Evolutionary conservation across 2,329 filamentous ascomycete species (phyloP), one percentile per base, ranked within the genome.

Genomic region (Neospermospora avenae): DNA sequence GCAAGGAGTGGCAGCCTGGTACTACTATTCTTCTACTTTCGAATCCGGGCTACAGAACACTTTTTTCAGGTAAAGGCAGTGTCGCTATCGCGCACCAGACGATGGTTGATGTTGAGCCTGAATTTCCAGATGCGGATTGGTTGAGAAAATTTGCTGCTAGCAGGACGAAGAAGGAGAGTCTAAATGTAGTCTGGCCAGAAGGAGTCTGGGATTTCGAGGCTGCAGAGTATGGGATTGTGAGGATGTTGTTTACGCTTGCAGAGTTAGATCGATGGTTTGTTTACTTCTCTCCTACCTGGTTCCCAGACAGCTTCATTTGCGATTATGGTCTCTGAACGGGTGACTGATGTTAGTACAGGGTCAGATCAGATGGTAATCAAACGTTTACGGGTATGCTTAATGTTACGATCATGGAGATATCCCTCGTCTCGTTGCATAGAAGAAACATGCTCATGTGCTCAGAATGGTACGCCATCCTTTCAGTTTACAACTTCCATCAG

Each of bases 101-200:
- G 16, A 81, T 83, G 63, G 63, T 87, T 11, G 80, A 86, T 59
- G 74, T 86, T 28, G 77, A 87, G 63, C 84, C 84, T 0, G 68
- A 74, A 2, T 78, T 82, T 35, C 71, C 73, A 1, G 84, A 86
- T 61, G 80, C 81, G 1, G 70, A 76, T 18, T 84, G 82, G 77
- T 74, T 87, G 24, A 77, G 78, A 45, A 73, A 73, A 10, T 81
- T 80, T 70, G 78, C 81, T 0, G 72, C 74, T 16, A 74, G 75
- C 0, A 72, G 81, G 63, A 77, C 72, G 11, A 80, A 77, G 69
- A 79, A 76, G 61, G 79, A 83, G 59, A 77, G 77, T 24, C 69
- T 84, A 56, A 80, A 81, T 37, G 75, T 79, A 0, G 72, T 76
- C 0, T 84, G 84, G 63, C 77, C 78, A 0, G 62, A 72, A 7